phyloP scores from a whole-genome alignment of 208 protist species.

The Angomonas ambiguus region DNA sequence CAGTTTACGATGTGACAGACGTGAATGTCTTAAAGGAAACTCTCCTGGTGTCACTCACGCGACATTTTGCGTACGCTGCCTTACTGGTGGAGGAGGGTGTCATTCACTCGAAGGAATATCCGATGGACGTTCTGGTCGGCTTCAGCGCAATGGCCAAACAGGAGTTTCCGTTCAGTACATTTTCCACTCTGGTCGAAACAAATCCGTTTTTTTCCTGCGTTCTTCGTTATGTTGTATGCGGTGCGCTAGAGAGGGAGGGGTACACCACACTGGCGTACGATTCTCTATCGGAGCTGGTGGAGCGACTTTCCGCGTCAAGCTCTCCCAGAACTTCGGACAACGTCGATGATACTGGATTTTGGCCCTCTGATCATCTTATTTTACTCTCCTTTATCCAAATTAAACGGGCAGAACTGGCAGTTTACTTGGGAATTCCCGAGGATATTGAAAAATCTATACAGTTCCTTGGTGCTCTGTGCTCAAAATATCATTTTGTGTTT shows the following conservation, averaged over 20 bases:
- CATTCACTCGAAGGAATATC: background rate
- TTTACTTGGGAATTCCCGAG: constrained; percentile 44
- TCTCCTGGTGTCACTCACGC: background rate
- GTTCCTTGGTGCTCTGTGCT: constrained; percentile 34
- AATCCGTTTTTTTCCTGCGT: constrained; percentile 53
- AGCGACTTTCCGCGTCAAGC: constrained; percentile 18
- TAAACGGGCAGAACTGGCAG: constrained; percentile 43
- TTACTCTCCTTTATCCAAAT: constrained; percentile 56
- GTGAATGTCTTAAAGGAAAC: constrained; percentile 2
- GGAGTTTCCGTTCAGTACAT: background rate
- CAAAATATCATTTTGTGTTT: constrained; percentile 44
- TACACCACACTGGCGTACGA: constrained; percentile 60
- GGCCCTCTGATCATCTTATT: constrained; percentile 69
- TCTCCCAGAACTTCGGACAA: background rate
- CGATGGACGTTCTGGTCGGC: background rate
- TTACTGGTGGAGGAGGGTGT: constrained; percentile 25
- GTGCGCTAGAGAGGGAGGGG: constrained; percentile 34
- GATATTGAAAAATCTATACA: constrained; percentile 21
- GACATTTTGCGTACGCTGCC: background rate
- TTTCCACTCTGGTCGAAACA: constrained; percentile 10
- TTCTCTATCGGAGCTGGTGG: constrained; percentile 31
- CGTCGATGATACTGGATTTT: constrained; percentile 16
- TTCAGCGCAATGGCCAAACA: constrained; percentile 9
- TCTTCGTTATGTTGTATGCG: constrained; percentile 41
- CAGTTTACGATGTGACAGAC: constrained; percentile 22